Conservation (phyloP, 1,139 yeast species). For the Candida pseudoviswanathii region DNA sequence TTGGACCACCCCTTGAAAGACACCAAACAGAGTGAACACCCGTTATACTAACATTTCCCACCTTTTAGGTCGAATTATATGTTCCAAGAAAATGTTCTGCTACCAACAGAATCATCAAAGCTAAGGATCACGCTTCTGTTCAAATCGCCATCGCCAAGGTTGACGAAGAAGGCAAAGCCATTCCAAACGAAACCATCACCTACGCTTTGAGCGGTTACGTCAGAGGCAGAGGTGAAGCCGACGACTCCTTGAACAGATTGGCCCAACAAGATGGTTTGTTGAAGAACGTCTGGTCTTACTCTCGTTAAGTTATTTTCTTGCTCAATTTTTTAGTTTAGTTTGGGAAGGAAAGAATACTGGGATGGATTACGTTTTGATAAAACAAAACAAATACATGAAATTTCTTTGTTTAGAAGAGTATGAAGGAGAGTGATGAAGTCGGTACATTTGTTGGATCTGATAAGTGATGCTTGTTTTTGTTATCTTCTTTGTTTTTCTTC, state of each 20-base stretch:
- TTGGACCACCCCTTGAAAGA: neutral
- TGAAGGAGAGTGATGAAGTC: neutral
- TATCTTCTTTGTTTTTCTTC: conserved; percentile 3
- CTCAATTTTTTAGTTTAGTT: neutral
- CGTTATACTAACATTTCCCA: conserved; percentile 29
- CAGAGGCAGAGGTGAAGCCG: conserved; percentile 82
- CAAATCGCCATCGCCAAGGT: conserved; percentile 63
- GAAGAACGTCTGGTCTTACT: conserved; percentile 98
- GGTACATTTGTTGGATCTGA: too few relatives aligned
- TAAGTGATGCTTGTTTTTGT: neutral
- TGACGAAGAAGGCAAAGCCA: conserved; percentile 95
- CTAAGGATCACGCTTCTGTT: conserved; percentile 99
- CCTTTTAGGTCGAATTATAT: conserved; percentile 92
- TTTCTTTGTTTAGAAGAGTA: neutral
- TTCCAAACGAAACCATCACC: conserved; percentile 89
- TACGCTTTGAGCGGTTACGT: conserved; percentile 98
- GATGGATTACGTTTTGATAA: too few relatives aligned
- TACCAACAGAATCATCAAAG: conserved; percentile 99
- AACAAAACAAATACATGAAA: neutral
- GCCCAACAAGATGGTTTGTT: conserved; percentile 98
- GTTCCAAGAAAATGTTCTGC: conserved; percentile 99
- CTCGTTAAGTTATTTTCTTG: conserved; percentile 66
- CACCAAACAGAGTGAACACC: neutral
- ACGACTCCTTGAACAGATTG: conserved; percentile 98
- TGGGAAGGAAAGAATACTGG: too few relatives aligned